These are phyloP conservation scores for Saussurea involucrata DNA, from an alignment of 129 eudicot genomes.

Conservation along the genomic window DNA sequence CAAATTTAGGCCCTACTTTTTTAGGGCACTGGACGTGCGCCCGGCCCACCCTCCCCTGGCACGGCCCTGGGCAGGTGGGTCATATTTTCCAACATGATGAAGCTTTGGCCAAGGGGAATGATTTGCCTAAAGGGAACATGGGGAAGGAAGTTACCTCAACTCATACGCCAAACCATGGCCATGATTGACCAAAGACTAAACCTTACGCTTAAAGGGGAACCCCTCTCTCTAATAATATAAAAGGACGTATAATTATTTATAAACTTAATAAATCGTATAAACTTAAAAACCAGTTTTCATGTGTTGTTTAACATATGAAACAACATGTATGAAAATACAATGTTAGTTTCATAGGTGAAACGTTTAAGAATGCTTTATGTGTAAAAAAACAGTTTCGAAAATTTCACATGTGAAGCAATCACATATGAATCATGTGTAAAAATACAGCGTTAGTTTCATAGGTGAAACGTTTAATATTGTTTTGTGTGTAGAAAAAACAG, in stretches of 20 bases:
- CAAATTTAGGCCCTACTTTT: too few relatives aligned
- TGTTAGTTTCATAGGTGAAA: neutral
- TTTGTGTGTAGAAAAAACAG: neutral
- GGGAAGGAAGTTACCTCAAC: slow-evolving; percentile 19
- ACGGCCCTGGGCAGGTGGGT: neutral
- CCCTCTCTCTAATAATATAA: neutral
- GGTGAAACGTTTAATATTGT: neutral
- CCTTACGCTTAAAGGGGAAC: neutral
- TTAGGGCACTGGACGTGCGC: too few relatives aligned
- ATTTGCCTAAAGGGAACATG: slow-evolving; percentile 30
- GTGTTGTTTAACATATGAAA: too few relatives aligned
- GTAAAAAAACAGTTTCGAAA: neutral
- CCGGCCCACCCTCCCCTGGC: too few relatives aligned
- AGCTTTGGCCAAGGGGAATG: slow-evolving; percentile 1
- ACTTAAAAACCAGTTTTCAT: neutral
- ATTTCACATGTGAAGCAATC: too few relatives aligned
- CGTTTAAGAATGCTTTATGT: neutral
- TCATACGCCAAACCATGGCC: slow-evolving; percentile 3
- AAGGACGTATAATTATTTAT: neutral
- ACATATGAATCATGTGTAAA: too few relatives aligned
- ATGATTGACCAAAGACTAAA: slow-evolving; percentile 23
- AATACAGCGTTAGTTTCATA: neutral
- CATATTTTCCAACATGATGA: neutral
- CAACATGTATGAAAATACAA: too few relatives aligned
- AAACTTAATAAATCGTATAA: too few relatives aligned